Evolutionary conservation across 108 stramenopile species (phyloP).

Genomic region (Nitzschia putrida): DNA sequence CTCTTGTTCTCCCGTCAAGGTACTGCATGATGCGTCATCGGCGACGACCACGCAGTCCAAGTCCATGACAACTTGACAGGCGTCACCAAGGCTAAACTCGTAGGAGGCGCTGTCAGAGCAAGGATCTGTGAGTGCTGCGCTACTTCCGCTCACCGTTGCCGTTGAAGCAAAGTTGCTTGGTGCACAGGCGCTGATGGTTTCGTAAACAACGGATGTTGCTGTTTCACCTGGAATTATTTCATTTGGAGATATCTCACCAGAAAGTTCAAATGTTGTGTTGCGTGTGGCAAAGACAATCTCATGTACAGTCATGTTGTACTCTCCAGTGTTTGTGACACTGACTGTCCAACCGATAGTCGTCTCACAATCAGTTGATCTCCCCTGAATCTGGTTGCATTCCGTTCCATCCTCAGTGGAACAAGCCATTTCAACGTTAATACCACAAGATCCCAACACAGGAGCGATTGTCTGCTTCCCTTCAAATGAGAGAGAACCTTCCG

Average conservation of each 20-base stretch:
- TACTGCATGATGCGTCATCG: neutral
- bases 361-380: neutral
- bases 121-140: neutral
- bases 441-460: neutral
- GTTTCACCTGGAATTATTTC: neutral
- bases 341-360: neutral
- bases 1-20: neutral
- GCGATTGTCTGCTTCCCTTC: too few species aligned
- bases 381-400: neutral
- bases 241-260: neutral
- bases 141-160: neutral
- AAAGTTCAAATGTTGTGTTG: neutral
- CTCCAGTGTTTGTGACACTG: constrained; percentile 3
- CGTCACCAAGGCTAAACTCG: neutral
- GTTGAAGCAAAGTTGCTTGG: neutral
- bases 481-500: too few species aligned
- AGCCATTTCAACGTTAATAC: neutral
- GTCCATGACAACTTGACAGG: neutral
- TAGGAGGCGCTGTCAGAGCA: neutral
- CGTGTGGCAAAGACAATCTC: neutral
- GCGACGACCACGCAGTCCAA: neutral
- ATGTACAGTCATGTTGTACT: neutral
- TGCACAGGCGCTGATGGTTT: neutral
- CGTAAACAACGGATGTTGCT: neutral
- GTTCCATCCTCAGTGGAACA: neutral